Base-by-base conservation (phyloP, 768 basidiomycete genomes). In the Myochromella boudieri region DNA sequence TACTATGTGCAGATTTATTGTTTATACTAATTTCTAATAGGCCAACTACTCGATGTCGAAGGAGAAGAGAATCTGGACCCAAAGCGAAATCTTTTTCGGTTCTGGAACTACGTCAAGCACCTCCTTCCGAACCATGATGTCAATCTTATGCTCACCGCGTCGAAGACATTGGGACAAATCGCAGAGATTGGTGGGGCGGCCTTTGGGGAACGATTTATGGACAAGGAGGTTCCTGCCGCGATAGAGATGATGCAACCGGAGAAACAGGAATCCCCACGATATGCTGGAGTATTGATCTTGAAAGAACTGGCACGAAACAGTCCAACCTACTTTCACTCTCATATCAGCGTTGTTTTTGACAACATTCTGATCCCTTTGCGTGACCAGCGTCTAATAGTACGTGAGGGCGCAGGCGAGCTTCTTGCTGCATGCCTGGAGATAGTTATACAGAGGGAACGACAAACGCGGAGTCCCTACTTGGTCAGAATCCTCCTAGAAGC, bases 341-440 rank as follows among this genome's bases (percentile, higher is more conserved):
- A 92, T 66, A 93, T 98, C 17, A 78, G 80, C 43, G 77, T 88
- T 29, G 88, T 97, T 10, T 85, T 98, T 41, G 93, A 94, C 63
- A 93, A 93, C 66, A 92, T 99, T 44, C 85, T 97, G 52, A 82
- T 87, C 1, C 91, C 95, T 4, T 67, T 99, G 18, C 76, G 95
- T 34, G 97, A 99, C 64, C 77, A 87, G 14, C 84, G 94, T 43
- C 81, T 93, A 39, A 87, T 91, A 61, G 91, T 97, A 10, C 74
- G 95, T 46, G 95, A 97, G 66, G 89, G 91, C 25, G 93, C 95
- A 0, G 92, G 94, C 0, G 91, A 95, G 56, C 78, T 98, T 3
- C 74, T 99, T n/a, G 91, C 93, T 0, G 89, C 88, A 1, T 95
- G 94, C 63, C 68, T 98, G 37, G 88, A 92, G 57, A 95, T 97